Conservation (phyloP, 1,284 basidiomycete genomes). For the Tausonia pullulans region DNA sequence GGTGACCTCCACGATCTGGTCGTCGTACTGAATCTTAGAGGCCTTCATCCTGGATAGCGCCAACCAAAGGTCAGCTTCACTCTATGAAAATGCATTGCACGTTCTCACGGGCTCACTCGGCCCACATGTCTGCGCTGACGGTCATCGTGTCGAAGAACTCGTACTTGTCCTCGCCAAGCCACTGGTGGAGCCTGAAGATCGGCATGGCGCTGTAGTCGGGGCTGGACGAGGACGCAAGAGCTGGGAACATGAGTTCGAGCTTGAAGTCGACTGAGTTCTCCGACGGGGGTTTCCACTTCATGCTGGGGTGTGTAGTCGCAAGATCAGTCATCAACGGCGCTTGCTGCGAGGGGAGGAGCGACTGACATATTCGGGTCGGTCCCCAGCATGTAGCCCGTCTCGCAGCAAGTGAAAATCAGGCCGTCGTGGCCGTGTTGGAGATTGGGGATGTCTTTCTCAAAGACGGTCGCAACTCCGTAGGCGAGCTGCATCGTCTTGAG, state of each 20-base stretch:
- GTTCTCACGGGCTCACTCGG: conserved; percentile 46
- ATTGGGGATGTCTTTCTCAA: conserved; percentile 70
- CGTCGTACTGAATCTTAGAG: conserved; percentile 77
- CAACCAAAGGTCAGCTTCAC: conserved; percentile 8
- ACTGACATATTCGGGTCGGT: conserved; percentile 85
- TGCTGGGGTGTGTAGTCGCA: conserved; percentile 38
- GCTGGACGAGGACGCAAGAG: conserved; percentile 37
- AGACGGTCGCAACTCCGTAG: conserved; percentile 76
- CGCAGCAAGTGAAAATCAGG: conserved; percentile 89
- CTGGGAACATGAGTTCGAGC: conserved; percentile 82
- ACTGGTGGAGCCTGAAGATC: conserved; percentile 69
- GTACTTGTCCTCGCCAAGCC: conserved; percentile 53
- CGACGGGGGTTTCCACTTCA: conserved; percentile 98
- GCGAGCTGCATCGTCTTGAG: conserved; percentile 84
- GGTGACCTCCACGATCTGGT: conserved; percentile 83
- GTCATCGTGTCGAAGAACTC: conserved; percentile 79
- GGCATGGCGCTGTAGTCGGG: conserved; percentile 81
- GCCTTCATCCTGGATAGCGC: conserved; percentile 57
- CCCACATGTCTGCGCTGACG: conserved; percentile 87
- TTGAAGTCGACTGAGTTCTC: conserved; percentile 99
- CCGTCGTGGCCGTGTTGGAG: conserved; percentile 92
- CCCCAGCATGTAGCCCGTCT: conserved; percentile 71
- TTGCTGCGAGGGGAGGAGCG: not conserved
- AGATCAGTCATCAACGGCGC: not conserved
- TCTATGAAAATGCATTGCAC: not conserved